Conservation (phyloP, 345 rosid species). For the Firmiana major region DNA sequence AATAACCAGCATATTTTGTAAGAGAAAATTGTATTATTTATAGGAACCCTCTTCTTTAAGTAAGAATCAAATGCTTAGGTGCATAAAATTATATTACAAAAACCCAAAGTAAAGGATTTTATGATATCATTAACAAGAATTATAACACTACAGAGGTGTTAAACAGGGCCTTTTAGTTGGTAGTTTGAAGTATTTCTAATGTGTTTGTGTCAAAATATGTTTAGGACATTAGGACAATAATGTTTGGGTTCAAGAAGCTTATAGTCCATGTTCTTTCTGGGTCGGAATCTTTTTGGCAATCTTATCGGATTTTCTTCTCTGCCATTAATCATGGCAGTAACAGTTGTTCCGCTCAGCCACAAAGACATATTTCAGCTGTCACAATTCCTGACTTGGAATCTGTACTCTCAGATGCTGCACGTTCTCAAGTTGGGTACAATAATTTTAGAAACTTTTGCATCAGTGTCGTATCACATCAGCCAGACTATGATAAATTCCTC, state of each 20-base stretch:
- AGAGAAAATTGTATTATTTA: neutral
- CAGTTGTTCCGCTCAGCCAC: neutral
- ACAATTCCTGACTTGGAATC: neutral
- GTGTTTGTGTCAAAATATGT: too few species aligned
- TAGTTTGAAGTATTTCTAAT: too few species aligned
- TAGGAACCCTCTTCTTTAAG: too few species aligned
- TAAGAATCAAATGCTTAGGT: too few species aligned
- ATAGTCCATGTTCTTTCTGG: neutral
- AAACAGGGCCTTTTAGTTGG: too few species aligned
- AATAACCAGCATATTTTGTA: neutral
- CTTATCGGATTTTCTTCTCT: neutral
- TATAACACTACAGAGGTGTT: too few species aligned
- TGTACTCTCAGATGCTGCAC: neutral
- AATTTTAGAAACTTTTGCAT: neutral
- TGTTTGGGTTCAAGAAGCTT: neutral
- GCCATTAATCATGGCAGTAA: neutral
- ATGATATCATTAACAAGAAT: too few species aligned
- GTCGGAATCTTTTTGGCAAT: neutral
- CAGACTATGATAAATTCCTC: neutral
- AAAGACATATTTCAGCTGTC: neutral
- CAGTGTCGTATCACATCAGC: neutral
- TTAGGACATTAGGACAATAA: too few species aligned
- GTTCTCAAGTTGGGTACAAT: neutral
- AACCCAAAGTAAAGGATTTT: neutral
- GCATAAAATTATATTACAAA: neutral